These are phyloP conservation scores for Schoenoplectus tabernaemontani DNA, from an alignment of 202 grass and related monocot species.

Conservation along the genomic window DNA sequence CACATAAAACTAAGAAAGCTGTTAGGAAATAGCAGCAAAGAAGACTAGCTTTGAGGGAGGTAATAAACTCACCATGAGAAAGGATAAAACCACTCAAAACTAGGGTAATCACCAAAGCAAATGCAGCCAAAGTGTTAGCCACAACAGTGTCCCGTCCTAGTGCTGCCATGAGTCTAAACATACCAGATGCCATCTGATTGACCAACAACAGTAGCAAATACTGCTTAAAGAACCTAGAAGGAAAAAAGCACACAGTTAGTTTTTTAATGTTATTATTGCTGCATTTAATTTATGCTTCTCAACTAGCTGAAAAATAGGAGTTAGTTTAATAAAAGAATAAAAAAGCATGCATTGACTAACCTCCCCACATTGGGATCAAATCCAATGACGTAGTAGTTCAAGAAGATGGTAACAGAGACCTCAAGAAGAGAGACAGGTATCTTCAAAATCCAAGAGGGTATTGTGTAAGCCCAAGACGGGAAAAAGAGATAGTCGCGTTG, in stretches of 20 bases:
- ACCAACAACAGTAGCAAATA: constrained; percentile 55
- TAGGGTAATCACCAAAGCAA: constrained; percentile 42
- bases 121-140: constrained; percentile 58
- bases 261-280: neutral
- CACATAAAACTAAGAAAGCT: neutral
- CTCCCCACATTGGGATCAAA: constrained; percentile 65
- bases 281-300: neutral
- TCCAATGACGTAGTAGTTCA: constrained; percentile 84
- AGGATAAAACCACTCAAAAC: constrained; percentile 68
- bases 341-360: constrained; percentile 26
- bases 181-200: constrained; percentile 56
- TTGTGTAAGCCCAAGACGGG: constrained; percentile 63
- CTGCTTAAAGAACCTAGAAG: constrained; percentile 59
- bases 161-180: constrained; percentile 54
- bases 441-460: constrained; percentile 85
- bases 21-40: neutral
- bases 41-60: neutral
- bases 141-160: constrained; percentile 58
- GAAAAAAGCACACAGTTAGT: neutral
- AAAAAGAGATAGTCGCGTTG: constrained; percentile 80
- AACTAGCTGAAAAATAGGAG: neutral
- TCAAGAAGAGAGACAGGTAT: constrained; percentile 66
- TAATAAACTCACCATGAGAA: constrained; percentile 36
- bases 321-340: neutral
- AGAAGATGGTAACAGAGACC: constrained; percentile 54